These are phyloP conservation scores for Metarhizium sp. DNA, from an alignment of 2,329 filamentous ascomycete species.

Conservation along the genomic window DNA sequence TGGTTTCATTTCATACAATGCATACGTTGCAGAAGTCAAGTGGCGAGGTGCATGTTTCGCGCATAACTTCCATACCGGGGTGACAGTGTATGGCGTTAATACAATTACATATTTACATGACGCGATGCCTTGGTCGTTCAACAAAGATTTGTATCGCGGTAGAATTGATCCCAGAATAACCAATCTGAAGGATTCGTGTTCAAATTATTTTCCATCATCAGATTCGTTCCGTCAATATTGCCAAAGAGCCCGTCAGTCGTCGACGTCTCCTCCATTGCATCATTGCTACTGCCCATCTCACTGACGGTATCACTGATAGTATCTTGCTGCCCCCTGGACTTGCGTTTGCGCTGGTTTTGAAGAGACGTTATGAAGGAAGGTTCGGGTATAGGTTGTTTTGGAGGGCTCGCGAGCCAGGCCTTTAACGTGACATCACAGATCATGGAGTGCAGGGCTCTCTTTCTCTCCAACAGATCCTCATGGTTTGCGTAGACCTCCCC, in stretches of 20 bases:
- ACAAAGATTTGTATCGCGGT: neutral
- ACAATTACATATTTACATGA: neutral
- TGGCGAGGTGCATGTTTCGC: no score
- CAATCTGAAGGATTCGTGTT: slow-evolving; percentile 13
- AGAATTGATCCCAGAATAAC: slow-evolving; percentile 18
- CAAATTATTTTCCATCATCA: slow-evolving; percentile 7
- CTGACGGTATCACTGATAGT: no score
- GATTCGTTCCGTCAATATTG: neutral
- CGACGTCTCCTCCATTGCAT: neutral
- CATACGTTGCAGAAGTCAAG: no score
- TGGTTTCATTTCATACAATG: no score
- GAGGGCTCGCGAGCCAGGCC: slow-evolving; percentile 19
- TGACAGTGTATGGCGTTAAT: no score
- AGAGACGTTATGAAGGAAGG: slow-evolving; percentile 15
- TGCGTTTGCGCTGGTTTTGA: neutral
- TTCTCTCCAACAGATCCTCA: slow-evolving; percentile 17
- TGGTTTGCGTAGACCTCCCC: slow-evolving; percentile 19
- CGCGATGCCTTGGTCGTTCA: neutral
- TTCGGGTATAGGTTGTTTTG: slow-evolving; percentile 4
- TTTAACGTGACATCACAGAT: slow-evolving; percentile 21
- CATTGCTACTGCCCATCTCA: no score
- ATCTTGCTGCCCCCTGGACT: neutral
- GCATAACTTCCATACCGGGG: no score
- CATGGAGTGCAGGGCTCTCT: slow-evolving; percentile 17
- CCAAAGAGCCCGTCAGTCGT: neutral